Conservation (phyloP, 805 yeast genomes). For the Candida ulmi region DNA sequence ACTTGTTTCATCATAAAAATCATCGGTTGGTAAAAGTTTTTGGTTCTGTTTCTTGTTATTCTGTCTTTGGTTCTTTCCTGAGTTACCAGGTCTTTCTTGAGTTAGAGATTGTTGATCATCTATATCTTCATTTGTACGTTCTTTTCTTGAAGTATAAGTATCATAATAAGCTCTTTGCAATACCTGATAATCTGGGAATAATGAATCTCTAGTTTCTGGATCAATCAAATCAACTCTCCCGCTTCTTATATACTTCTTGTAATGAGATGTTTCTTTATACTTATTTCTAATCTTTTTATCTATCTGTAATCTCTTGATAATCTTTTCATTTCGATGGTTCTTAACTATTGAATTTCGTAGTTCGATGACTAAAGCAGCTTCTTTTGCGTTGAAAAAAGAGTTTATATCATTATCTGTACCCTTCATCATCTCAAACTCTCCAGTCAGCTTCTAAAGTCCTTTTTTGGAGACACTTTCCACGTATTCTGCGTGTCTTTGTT, state of each 20-base stretch:
- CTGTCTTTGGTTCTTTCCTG: not conserved
- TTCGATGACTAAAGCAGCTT: constrained; percentile 11
- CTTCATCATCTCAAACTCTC: too few species aligned
- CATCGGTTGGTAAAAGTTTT: not conserved
- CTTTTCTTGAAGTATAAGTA: constrained; percentile 16
- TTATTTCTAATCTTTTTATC: constrained; percentile 17
- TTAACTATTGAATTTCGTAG: constrained; percentile 11
- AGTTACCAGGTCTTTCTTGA: not conserved
- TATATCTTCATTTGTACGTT: too few species aligned
- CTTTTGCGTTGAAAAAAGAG: not conserved
- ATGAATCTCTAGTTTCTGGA: constrained; percentile 6
- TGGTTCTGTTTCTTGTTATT: not conserved
- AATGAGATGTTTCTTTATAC: constrained; percentile 14
- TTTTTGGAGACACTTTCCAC: too few species aligned
- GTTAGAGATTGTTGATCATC: constrained; percentile 2
- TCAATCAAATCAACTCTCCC: constrained; percentile 24
- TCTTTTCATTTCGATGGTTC: constrained; percentile 2
- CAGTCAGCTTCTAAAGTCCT: too few species aligned
- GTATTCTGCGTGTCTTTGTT: too few species aligned
- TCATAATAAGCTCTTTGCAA: constrained; percentile 18
- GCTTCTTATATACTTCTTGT: constrained; percentile 15
- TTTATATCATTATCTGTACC: too few species aligned
- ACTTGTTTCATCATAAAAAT: not conserved
- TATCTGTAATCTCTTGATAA: constrained; percentile 10
- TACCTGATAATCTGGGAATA: constrained; percentile 11